Evolutionary conservation across 2,329 filamentous ascomycete genomes (phyloP).

Genomic region (Bipolaris gigantea): DNA sequence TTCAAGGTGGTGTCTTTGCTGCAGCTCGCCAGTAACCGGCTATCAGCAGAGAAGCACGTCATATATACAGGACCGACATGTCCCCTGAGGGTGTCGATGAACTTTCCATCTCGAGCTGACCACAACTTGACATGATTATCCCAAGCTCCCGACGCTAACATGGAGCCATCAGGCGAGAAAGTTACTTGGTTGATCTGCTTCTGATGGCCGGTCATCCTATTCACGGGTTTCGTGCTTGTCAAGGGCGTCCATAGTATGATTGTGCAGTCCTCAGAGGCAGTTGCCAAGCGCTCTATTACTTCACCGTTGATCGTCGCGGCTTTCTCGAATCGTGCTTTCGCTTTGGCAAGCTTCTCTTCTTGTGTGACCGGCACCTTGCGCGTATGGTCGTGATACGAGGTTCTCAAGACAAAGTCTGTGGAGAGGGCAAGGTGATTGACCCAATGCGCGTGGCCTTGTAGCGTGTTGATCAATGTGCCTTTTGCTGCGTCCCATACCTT

Average conservation of each 20-base stretch:
- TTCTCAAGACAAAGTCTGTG: conserved; percentile 86
- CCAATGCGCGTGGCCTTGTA: conserved; percentile 86
- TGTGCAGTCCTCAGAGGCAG: conserved; percentile 92
- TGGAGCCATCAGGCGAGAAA: conserved; percentile 85
- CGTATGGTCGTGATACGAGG: conserved; percentile 81
- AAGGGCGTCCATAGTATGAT: conserved; percentile 94
- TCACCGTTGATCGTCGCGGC: conserved; percentile 76
- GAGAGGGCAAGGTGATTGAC: conserved; percentile 94
- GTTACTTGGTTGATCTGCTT: conserved; percentile 96
- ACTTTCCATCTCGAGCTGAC: conserved; percentile 74
- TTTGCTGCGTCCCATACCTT: conserved; percentile 84
- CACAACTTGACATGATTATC: conserved; percentile 96
- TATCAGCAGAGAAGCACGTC: conserved; percentile 89
- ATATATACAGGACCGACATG: conserved; percentile 93
- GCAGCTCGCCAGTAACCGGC: conserved; percentile 80
- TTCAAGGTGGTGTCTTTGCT: conserved; percentile 94
- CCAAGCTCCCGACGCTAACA: conserved; percentile 87
- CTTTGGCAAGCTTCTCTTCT: conserved; percentile 72
- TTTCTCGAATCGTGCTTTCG: conserved; percentile 81
- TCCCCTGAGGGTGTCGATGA: conserved; percentile 83
- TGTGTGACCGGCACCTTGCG: conserved; percentile 68
- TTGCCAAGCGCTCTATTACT: conserved; percentile 81
- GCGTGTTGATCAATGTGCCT: conserved; percentile 77
- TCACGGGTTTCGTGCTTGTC: conserved; percentile 75
- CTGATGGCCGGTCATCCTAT: conserved; percentile 89